A percentile compares a stretch with the other conserved stretches of the same genome.
phyloP scores from a whole-genome alignment of 176 grass and related monocot species.

The Oropetium thomaeum region DNA sequence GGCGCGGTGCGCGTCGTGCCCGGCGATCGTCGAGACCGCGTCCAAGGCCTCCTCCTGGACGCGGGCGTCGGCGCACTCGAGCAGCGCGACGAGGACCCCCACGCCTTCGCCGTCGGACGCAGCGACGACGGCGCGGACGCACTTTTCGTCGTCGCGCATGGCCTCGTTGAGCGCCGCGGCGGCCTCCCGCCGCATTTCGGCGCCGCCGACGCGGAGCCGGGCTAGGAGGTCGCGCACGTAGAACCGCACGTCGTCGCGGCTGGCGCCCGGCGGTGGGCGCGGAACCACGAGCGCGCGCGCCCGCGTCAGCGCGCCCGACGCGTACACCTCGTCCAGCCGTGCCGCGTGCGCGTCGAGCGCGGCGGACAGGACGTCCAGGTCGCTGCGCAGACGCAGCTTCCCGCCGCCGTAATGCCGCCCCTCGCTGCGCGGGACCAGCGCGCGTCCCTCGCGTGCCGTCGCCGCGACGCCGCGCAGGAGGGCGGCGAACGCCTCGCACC shows the following conservation, averaged over 20 bases:
- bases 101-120: conserved; percentile 42
- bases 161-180: conserved; percentile 47
- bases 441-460: conserved; percentile 14
- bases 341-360: conserved; percentile 52
- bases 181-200: conserved; percentile 55
- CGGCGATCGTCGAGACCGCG: conserved; percentile 50
- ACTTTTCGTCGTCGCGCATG: conserved; percentile 64
- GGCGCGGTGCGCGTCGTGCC: conserved; percentile 45
- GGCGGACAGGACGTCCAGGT: conserved; percentile 57
- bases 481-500: conserved; percentile 20
- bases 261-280: conserved; percentile 44
- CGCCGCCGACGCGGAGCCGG: conserved; percentile 50
- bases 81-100: conserved; percentile 50
- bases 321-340: conserved; percentile 51
- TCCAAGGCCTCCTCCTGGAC: conserved; percentile 55
- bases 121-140: conserved; percentile 42
- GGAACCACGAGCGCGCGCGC: conserved; percentile 59
- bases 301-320: conserved; percentile 49
- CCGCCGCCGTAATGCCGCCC: conserved; percentile 62
- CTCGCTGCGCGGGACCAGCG: conserved; percentile 55
- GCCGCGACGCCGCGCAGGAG: conserved; percentile 41
- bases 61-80: conserved; percentile 46
- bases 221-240: conserved; percentile 79
- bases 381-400: conserved; percentile 82
- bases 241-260: conserved; percentile 77